These are phyloP conservation scores for Populus nigra DNA, from an alignment of 345 rosid species.

Conservation along the genomic window DNA sequence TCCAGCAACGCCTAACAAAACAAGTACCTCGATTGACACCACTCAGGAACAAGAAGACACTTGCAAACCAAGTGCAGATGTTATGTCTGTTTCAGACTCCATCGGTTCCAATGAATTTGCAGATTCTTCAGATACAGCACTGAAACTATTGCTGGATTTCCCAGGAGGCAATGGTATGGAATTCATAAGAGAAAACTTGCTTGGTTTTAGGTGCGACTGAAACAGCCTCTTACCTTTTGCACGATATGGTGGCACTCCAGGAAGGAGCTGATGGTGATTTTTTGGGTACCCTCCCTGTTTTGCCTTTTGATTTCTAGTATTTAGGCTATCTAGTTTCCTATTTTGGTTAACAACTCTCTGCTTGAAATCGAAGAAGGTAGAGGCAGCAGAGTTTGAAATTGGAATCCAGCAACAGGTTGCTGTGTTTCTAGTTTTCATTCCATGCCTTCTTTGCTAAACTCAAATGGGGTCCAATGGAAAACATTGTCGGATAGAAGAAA, in stretches of 20 bases:
- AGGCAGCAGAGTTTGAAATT: background rate
- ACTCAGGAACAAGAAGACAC: constrained; percentile 14
- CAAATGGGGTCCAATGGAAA: background rate
- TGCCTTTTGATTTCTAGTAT: background rate
- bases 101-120: constrained; percentile 51
- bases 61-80: constrained; percentile 38
- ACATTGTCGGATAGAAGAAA: background rate
- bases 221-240: background rate
- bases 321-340: background rate
- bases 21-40: constrained; percentile 1
- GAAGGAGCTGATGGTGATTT: constrained; percentile 7
- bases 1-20: constrained; percentile 3
- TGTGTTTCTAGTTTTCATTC: background rate
- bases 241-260: background rate
- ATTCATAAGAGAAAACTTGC: constrained; percentile 29
- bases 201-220: constrained; percentile 13
- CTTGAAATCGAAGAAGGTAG: constrained; percentile 2
- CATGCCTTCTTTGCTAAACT: background rate
- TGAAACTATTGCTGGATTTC: constrained; percentile 75
- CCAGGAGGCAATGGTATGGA: constrained; percentile 39
- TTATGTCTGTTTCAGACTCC: constrained; percentile 43
- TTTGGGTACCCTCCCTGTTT: background rate
- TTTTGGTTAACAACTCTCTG: background rate
- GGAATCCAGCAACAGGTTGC: background rate
- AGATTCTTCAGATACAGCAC: constrained; percentile 70